Conservation (phyloP, 371 early-diverging fungal species). For the Umbelopsis sp. region DNA sequence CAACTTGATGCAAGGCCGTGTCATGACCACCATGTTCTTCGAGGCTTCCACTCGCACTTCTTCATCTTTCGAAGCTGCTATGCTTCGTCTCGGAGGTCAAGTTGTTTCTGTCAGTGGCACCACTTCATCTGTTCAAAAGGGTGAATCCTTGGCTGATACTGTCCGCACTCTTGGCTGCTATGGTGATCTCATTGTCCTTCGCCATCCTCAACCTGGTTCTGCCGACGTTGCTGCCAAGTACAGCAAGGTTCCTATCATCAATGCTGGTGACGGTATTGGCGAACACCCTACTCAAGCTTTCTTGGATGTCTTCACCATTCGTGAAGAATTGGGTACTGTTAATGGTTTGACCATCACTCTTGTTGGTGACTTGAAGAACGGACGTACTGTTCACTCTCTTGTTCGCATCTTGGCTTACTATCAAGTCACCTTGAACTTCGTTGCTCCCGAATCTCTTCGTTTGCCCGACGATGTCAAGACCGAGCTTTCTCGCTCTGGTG, state of each 20-base stretch:
- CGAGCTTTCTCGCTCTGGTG: conserved; percentile 69
- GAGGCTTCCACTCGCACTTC: conserved; percentile 96
- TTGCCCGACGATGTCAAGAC: conserved; percentile 90
- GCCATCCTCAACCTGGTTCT: conserved; percentile 92
- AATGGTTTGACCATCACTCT: conserved; percentile 94
- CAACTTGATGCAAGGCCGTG: conserved; percentile 86
- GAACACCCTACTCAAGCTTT: conserved; percentile 99
- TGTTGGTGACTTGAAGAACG: conserved; percentile 96
- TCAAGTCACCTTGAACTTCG: conserved; percentile 92
- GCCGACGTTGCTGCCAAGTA: conserved; percentile 85
- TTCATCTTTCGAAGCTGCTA: conserved; percentile 93
- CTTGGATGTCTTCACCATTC: conserved; percentile 93
- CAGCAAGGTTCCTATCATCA: conserved; percentile 91
- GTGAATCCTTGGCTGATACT: conserved; percentile 94
- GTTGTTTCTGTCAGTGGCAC: conserved; percentile 85
- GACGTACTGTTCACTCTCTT: conserved; percentile 96
- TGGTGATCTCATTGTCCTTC: conserved; percentile 88
- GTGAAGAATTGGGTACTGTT: conserved; percentile 94
- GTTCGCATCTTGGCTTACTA: conserved; percentile 90
- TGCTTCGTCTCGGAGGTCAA: conserved; percentile 91
- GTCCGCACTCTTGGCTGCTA: conserved; percentile 93
- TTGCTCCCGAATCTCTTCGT: conserved; percentile 78
- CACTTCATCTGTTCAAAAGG: conserved; percentile 91
- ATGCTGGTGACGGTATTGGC: conserved; percentile 96
- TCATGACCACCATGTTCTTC: conserved; percentile 93